Base-by-base conservation (phyloP, 352 stramenopile genomes). In the Phytophthora palmivora region DNA sequence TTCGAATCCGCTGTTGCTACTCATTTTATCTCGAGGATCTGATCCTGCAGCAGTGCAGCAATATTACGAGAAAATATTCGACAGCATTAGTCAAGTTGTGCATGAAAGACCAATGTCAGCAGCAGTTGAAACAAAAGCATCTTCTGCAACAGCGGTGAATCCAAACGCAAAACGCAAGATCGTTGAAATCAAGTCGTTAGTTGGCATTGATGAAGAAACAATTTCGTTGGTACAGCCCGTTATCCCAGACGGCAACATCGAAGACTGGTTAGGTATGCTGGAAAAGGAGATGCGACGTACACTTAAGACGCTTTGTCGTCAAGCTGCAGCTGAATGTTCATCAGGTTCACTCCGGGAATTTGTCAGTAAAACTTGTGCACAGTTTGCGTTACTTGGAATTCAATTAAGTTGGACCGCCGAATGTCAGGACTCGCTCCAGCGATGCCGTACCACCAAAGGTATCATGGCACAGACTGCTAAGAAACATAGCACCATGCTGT, bases 61-160 rank as follows among this genome's bases (percentile, higher is more conserved):
- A 47, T 94, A 94, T 58, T 96, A 96, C 65, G 84, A 95, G 46
- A 96, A 95, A 56, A 88, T 96, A 43, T 96, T 95, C 49, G 87
- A 93, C 48, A 80, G 76, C 12, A 81, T 95, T 22, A 81, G 83
- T 57, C 76, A 91, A 26, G 88, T 95, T 14, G 77, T 91, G 22
- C 84, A 94, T 48, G 82, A 95, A 49, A 38, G 58, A 2, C 62
- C 67, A 8, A 52, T 57, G 16, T 45, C 62, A 18, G 37, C 28
- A 9, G 5, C 49, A 26, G n/a, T 16, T 2, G 60, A 70, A 2
- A 2, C 43, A 0, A 71, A 67, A 60, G 11, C 21, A 11, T 63
- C 58, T n/a, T 14, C 63, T 19, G 34, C 33, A 22, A 33, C 41
- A 6, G 1, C 51, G 3, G 21, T 58, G 16, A 71, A 56, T 30